Evolutionary conservation across 108 stramenopile species (phyloP), one percentile per base, ranked within the genome.

Genomic region (Epipyxis sp.): DNA sequence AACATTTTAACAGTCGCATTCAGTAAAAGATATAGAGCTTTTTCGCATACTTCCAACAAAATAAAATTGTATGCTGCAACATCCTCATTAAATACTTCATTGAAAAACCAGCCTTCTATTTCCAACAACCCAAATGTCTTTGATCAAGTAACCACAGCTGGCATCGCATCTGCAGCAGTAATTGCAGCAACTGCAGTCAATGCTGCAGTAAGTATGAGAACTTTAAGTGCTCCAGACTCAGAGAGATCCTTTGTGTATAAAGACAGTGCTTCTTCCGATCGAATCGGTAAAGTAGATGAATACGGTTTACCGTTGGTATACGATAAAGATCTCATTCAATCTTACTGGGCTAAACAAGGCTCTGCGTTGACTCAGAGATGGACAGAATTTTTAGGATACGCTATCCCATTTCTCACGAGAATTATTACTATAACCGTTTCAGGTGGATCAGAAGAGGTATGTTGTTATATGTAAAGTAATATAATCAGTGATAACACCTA

Each of bases 241-340:
- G 74, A 78, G 35, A 92, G 91, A 65, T 88, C 90, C 35, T 94
- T 92, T 81, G 81, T 94, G 58, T 59, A 86, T n/a, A 76, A 77
- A 34, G 44, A 20, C 29, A 25, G 35, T 57, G 16, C 16, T 50
- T 6, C 46, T 2, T 3, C 50, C 59, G 20, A 77, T 10, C 57
- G 43, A n/a, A 71, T 77, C 10, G 80, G 82, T 16, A 88, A 81
- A 37, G 35, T 90, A 6, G 94, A 93, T 68, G 86, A 87, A 44
- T 91, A 92, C n/a, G 96, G 94, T 1, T 80, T 97, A 3, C 96
- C 96, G 25, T 85, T 94, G 50, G 86, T 90, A 1, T 97, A 97
- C 77, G 94, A 95, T 69, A 92, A 90, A 54, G 93, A 93, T 59
- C 71, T 89, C 1, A 95, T 97, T 83, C 87, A 93, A 78, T 30